Base-by-base conservation (phyloP, 148 eudicot genomes). In the Rhododendron kiyosumense region DNA sequence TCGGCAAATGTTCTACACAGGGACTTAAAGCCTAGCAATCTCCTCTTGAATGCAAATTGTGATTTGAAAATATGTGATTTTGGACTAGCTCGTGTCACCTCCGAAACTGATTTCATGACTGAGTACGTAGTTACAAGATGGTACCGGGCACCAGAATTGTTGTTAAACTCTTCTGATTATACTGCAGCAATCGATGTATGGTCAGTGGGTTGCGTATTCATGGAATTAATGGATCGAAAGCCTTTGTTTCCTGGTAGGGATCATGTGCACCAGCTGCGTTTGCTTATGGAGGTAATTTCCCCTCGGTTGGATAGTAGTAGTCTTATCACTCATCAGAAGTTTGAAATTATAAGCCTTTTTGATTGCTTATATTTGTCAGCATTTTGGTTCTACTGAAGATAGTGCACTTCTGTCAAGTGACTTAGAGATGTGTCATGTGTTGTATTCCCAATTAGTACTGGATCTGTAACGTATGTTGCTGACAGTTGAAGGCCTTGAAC, bases 161-260 rank as follows among this genome's bases (percentile, higher is more conserved):
- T 96, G 85, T 88, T 96, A 43, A 95, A 95, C 89, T 96, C 99
- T 87, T 96, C 99, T 87, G 99, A 95, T 88, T 96, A 96, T 86
- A 95, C 98, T 86, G 90, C 98, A 51, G 99, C 99, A 36, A 96
- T 96, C 87, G 99, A 96, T 88, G 96, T 96, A 38, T 96, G 99
- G 98, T 96, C 99, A 41, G 98, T 96, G 52, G 99, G 99, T 46
- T 96, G 99, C 91, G 94, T 96, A 76, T 96, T 96, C 88, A 96
- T 96, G 98, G 99, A 96, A 90, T 86, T 96, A 91, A 96, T 96
- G 99, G 98, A 93, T 86, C 92, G 98, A 84, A 96, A 93, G 91
- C 99, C 99, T 89, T 88, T 96, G 38, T 96, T 96, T 88, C 98
- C 99, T 80, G 99, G 99, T 54, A 94, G 98, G 91, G 99, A 96